These are phyloP conservation scores for Emmonsia crescens DNA, from an alignment of 2,329 filamentous ascomycete species.

Conservation along the genomic window DNA sequence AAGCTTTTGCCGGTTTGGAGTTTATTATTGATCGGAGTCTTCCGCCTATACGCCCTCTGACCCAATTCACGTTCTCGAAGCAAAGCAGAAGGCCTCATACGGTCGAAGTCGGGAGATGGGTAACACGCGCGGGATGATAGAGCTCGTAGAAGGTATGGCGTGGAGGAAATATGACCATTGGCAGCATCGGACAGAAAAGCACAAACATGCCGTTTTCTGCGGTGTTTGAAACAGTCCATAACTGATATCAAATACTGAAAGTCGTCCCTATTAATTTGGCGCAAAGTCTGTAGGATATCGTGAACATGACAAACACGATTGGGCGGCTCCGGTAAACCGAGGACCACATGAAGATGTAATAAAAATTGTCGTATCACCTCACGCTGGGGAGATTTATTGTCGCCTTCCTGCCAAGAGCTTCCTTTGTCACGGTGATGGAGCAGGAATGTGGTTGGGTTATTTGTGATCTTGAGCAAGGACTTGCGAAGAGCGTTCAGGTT, in stretches of 20 bases:
- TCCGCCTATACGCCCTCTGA: constrained; percentile 8
- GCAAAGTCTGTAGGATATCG: background rate
- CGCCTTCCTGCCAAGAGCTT: background rate
- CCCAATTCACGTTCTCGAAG: constrained; percentile 24
- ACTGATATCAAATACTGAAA: background rate
- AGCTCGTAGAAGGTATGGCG: constrained; percentile 9
- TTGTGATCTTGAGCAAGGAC: background rate
- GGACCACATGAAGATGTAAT: background rate
- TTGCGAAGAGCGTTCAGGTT: background rate
- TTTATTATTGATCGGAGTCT: constrained; percentile 15
- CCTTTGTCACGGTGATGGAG: background rate
- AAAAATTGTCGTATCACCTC: background rate
- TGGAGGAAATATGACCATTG: constrained; percentile 13
- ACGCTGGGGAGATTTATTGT: background rate
- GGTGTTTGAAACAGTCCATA: constrained; percentile 11
- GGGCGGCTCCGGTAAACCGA: background rate
- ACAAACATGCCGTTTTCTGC: constrained; percentile 13
- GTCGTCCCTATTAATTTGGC: background rate
- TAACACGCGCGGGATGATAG: background rate
- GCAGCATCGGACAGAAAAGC: constrained; percentile 17
- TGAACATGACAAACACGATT: background rate
- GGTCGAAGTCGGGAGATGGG: background rate
- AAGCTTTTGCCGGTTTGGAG: constrained; percentile 25
- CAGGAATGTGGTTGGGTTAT: background rate
- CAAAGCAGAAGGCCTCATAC: constrained; percentile 9